phyloP scores from a whole-genome alignment of 345 rosid species.

The Dipteronia dyeriana region DNA sequence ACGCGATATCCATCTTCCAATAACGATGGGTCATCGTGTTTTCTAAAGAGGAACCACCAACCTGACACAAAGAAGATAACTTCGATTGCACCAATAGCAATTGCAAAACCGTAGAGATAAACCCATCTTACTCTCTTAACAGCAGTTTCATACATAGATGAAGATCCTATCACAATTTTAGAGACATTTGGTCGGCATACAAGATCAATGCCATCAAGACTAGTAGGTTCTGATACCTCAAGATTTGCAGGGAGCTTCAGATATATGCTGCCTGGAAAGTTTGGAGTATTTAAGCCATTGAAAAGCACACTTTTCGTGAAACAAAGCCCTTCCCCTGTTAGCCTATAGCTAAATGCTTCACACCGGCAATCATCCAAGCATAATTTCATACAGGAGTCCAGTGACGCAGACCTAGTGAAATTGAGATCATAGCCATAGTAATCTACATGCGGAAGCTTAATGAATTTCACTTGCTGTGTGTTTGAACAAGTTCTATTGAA shows the following conservation, averaged over 20 bases:
- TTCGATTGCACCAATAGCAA: constrained; percentile 38
- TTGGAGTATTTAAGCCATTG: constrained; percentile 36
- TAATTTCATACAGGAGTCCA: constrained; percentile 29
- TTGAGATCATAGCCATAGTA: constrained; percentile 41
- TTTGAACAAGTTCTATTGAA: constrained; percentile 27
- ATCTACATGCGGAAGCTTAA: constrained; percentile 27
- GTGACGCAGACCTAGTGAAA: neutral
- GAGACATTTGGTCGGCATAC: constrained; percentile 6
- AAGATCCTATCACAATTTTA: neutral
- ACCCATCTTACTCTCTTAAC: constrained; percentile 35
- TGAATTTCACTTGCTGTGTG: constrained; percentile 22
- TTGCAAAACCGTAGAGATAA: constrained; percentile 41
- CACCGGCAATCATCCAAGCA: constrained; percentile 42
- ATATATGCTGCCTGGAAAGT: constrained; percentile 29
- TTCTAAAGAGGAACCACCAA: constrained; percentile 38
- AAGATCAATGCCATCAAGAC: constrained; percentile 13
- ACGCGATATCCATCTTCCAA: constrained; percentile 32
- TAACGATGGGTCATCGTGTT: neutral
- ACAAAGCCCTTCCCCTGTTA: constrained; percentile 20
- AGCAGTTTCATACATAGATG: constrained; percentile 22
- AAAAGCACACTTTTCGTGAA: constrained; percentile 28
- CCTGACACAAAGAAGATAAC: constrained; percentile 24
- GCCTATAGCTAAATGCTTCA: constrained; percentile 37
- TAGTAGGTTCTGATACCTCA: neutral
- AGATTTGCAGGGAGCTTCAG: constrained; percentile 32